These are phyloP conservation scores for Dictyostelium intermedium DNA, from an alignment of 78 protist species.

Conservation along the genomic window DNA sequence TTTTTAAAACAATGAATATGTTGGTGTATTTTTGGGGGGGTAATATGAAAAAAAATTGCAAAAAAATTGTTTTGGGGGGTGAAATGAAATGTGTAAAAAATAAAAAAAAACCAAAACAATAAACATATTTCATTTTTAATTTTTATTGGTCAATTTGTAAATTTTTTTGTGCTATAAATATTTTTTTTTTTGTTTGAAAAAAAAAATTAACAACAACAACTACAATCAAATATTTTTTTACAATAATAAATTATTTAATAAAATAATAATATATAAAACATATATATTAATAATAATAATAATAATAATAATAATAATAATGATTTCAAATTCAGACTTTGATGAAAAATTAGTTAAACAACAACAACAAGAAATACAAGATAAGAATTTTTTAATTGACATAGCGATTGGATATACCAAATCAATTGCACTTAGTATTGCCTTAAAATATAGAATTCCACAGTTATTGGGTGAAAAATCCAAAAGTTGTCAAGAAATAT, in stretches of 20 bases:
- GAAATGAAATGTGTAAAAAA: neutral
- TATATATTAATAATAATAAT: neutral
- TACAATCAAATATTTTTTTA: too few species aligned
- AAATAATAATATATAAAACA: too few species aligned
- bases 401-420: neutral
- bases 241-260: too few species aligned
- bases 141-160: neutral
- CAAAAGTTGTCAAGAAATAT: neutral
- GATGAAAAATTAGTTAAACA: neutral
- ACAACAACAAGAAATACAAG: neutral
- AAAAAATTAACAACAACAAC: too few species aligned
- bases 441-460: neutral
- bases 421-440: neutral
- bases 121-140: neutral
- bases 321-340: neutral
- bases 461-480: neutral
- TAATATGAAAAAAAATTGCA: neutral
- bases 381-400: slow-evolving; percentile 2
- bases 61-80: neutral
- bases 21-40: neutral
- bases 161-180: neutral
- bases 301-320: neutral
- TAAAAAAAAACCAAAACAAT: neutral
- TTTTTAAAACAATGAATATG: too few species aligned
- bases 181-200: too few species aligned